Evolutionary conservation across 1,284 basidiomycete genomes (phyloP), one percentile per base, ranked within the genome.

Genomic region (Irpex rosettiformis): DNA sequence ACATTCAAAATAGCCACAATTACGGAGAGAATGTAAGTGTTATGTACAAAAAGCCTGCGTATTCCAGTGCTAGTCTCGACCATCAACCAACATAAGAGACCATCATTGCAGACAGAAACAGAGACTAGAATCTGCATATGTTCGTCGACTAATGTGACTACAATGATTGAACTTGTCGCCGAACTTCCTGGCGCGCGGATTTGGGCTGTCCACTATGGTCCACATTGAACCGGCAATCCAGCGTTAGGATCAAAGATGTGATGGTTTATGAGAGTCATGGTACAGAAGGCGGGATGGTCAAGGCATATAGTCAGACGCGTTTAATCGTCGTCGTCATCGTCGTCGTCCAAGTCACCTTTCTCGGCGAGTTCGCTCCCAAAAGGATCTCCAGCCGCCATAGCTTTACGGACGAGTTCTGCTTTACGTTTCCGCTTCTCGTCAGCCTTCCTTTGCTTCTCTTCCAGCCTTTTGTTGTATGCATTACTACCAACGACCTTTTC

Each of bases 401-500:
- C 77, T 61, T 77, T 79, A 52, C 80, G 77, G 11, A 77, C 71
- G 25, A 80, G 79, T 52, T 80, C 80, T 5, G 83, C 87, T 68
- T 92, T 92, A 65, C 79, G 82, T 57, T 68, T 77, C 58, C 89
- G 75, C 71, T 88, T 91, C 61, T 81, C 82, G 61, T 83, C 82
- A 1, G 83, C 84, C 66, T 79, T 80, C 58, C 76, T 79, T 65
- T 89, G 88, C 61, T 85, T 82, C 65, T 84, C 85, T 21, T 78
- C 82, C 63, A 83, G 83, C 66, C 83, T 84, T 33, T 83, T 82
- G 22, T 85, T 69, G 70, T 88, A 92, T 58, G 94, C 83, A 52
- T 89, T 90, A 61, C 86, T 95, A 10, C 93, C 94, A 3, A 88
- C 85, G 10, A 96, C 86, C 70, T 95, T 96, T 72, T 95, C 94